These are phyloP conservation scores for Colletotrichum kahawae DNA, from an alignment of 2,329 filamentous ascomycete genomes.

Conservation along the genomic window DNA sequence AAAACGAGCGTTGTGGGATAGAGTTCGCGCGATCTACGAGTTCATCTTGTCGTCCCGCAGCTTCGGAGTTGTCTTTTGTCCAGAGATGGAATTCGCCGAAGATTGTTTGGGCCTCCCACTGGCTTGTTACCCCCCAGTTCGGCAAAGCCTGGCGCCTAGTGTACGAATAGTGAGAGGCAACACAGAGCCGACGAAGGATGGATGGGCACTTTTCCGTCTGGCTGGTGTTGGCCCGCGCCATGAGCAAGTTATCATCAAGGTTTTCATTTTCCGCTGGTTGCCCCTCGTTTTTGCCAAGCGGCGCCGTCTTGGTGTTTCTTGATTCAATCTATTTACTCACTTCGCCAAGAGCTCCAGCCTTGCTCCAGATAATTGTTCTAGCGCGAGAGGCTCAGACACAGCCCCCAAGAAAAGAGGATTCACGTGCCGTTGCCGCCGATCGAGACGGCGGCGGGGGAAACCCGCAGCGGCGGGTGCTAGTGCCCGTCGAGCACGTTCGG, in stretches of 20 bases:
- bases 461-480: background rate
- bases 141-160: background rate
- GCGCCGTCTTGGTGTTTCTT: background rate
- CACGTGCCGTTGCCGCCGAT: slow-evolving; percentile 9
- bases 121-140: background rate
- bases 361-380: background rate
- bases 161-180: background rate
- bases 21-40: background rate
- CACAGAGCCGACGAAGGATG: background rate
- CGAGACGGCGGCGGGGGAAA: background rate
- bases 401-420: background rate
- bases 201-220: background rate
- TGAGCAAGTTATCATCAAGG: background rate
- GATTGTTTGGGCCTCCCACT: background rate
- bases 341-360: slow-evolving; percentile 7
- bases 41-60: slow-evolving; percentile 3
- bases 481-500: background rate
- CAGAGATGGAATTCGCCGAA: background rate
- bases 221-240: background rate
- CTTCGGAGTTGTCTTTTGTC: background rate
- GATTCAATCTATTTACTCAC: slow-evolving; percentile 1
- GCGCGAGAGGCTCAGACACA: background rate
- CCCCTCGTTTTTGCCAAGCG: background rate
- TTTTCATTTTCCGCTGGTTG: background rate
- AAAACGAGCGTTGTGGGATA: slow-evolving; percentile 4